Base-by-base conservation (phyloP, 441 rosid genomes). In the Francoa sonchifolia region DNA sequence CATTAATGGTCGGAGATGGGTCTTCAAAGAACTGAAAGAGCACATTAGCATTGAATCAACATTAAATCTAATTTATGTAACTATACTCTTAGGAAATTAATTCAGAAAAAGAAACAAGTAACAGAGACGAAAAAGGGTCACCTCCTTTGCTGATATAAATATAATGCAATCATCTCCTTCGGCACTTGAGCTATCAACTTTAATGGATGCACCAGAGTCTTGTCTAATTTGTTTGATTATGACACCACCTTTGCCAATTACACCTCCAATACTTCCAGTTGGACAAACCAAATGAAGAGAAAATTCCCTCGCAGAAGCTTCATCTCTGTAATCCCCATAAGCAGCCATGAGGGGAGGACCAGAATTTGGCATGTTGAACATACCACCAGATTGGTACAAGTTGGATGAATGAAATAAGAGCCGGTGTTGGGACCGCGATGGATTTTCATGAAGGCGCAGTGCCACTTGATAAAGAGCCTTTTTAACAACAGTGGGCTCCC, bases 91-190 rank as follows among this genome's bases (percentile, higher is more conserved):
- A n/a, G n/a, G n/a, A n/a, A n/a, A n/a, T n/a, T n/a, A n/a, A n/a
- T n/a, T n/a, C n/a, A n/a, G n/a, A n/a, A n/a, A n/a, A n/a, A n/a
- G n/a, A n/a, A n/a, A n/a, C n/a, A n/a, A n/a, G n/a, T n/a, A n/a
- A n/a, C n/a, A n/a, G n/a, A n/a, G n/a, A n/a, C n/a, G n/a, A n/a
- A n/a, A n/a, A n/a, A n/a, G n/a, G n/a, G n/a, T 55, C 48, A 79
- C 96, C 96, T 87, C 96, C 68, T 68, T 80, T 0, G 94, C 80
- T 9, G 92, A 79, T 38, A 87, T 64, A 54, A 69, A 55, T 26
- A 87, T 82, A 33, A 87, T 61, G 59, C 94, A 79, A 65, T 87
- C 94, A 61, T 77, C 85, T 70, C 78, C 92, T 43, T 87, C 94
- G 38, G 76, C 59, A 61, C 69, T 54, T 18, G 82, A 63, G 63